Conservation (phyloP, 192 early-diverging fungal species). For the Rhizoclosmatium sp. region DNA sequence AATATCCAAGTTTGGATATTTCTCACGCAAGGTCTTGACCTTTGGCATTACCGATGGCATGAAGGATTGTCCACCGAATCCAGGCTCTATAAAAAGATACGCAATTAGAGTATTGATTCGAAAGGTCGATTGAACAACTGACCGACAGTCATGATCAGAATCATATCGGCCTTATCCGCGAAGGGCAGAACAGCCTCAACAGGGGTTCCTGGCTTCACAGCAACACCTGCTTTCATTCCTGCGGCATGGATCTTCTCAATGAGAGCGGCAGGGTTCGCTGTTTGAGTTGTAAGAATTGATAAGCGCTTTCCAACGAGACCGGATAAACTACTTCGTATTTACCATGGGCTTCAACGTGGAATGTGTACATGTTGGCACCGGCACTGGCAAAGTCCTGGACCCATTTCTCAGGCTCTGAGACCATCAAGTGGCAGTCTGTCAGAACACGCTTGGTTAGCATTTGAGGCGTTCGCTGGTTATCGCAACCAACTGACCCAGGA, state of each 20-base stretch:
- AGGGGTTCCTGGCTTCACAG: conserved; percentile 89
- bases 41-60: conserved; percentile 90
- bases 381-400: conserved; percentile 93
- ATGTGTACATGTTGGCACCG: conserved; percentile 86
- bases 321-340: conserved; percentile 1
- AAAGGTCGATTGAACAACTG: neutral
- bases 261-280: conserved; percentile 70
- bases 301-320: neutral
- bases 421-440: conserved; percentile 82
- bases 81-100: conserved; percentile 68
- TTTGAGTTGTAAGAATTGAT: neutral
- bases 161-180: conserved; percentile 78
- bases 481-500: conserved; percentile 69
- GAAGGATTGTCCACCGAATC: conserved; percentile 96
- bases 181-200: conserved; percentile 50
- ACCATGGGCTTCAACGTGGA: conserved; percentile 91
- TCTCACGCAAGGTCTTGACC: conserved; percentile 74
- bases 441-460: neutral
- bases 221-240: conserved; percentile 93
- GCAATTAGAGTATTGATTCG: neutral
- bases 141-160: conserved; percentile 92
- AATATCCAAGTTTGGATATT: conserved; percentile 88
- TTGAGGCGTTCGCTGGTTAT: neutral
- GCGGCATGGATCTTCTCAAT: conserved; percentile 81
- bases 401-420: conserved; percentile 81